phyloP scores from a whole-genome alignment of 495 filamentous ascomycete species.

The Penicillium paxilli region DNA sequence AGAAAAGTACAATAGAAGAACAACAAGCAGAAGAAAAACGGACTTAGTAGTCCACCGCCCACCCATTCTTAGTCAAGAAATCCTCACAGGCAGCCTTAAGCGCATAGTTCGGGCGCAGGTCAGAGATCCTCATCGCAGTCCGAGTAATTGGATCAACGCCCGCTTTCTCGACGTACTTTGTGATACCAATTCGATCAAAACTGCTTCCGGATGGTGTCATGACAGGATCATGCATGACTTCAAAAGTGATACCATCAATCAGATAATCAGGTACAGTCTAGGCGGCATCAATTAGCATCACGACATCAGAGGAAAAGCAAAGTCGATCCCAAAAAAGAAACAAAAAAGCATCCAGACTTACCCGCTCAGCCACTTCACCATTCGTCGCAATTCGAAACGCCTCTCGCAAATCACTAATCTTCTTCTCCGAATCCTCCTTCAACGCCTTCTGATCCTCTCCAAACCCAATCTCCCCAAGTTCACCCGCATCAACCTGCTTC shows the following conservation, averaged over 20 bases:
- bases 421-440: slow-evolving; percentile 51
- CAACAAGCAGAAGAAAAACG: background rate
- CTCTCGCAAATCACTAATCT: slow-evolving; percentile 50
- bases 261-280: slow-evolving; percentile 81
- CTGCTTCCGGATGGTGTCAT: slow-evolving; percentile 84
- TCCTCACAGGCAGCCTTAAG: slow-evolving; percentile 82
- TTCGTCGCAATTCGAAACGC: slow-evolving; percentile 50
- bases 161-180: slow-evolving; percentile 77
- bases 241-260: slow-evolving; percentile 87
- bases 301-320: background rate
- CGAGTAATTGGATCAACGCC: slow-evolving; percentile 82
- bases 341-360: slow-evolving; percentile 29
- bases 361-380: slow-evolving; percentile 61
- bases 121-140: slow-evolving; percentile 64
- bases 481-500: slow-evolving; percentile 38
- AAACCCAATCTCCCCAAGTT: slow-evolving; percentile 49
- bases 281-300: slow-evolving; percentile 8
- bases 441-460: slow-evolving; percentile 38
- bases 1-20: slow-evolving; percentile 1
- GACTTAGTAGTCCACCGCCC: slow-evolving; percentile 85
- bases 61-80: slow-evolving; percentile 84
- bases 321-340: background rate
- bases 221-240: slow-evolving; percentile 91
- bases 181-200: slow-evolving; percentile 85
- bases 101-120: slow-evolving; percentile 81